These are phyloP conservation scores for Thozetella sp. DNA, from an alignment of 495 filamentous ascomycete species.

Conservation along the genomic window DNA sequence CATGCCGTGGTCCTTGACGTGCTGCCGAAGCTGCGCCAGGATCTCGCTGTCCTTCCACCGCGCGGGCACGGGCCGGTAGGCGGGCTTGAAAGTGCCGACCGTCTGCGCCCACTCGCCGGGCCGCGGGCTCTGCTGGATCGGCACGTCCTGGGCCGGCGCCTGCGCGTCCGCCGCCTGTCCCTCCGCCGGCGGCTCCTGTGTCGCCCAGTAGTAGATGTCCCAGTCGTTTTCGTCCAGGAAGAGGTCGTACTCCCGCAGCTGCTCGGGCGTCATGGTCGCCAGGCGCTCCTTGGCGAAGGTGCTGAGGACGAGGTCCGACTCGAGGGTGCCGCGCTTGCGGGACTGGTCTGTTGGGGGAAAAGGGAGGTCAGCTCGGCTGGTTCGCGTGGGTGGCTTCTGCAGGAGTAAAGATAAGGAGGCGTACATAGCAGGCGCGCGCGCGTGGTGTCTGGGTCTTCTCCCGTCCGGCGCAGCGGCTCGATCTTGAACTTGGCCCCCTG, in stretches of 20 bases:
- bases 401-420: conserved; percentile 32
- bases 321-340: conserved; percentile 93
- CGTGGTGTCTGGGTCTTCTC: conserved; percentile 82
- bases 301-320: conserved; percentile 92
- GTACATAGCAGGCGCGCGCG: conserved; percentile 86
- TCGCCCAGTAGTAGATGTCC: conserved; percentile 99
- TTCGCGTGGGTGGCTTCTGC: neutral
- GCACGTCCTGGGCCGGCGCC: neutral
- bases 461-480: conserved; percentile 79
- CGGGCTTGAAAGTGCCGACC: conserved; percentile 89
- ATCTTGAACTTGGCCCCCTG: conserved; percentile 86
- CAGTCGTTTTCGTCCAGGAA: conserved; percentile 99
- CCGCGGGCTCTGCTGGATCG: conserved; percentile 15
- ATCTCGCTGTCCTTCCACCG: conserved; percentile 86
- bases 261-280: conserved; percentile 65
- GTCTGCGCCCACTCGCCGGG: conserved; percentile 96
- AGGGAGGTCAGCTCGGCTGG: neutral
- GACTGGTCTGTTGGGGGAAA: conserved; percentile 72
- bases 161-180: conserved; percentile 30
- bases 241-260: conserved; percentile 82
- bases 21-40: conserved; percentile 71
- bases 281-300: conserved; percentile 90
- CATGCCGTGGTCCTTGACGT: conserved; percentile 58
- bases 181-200: conserved; percentile 71
- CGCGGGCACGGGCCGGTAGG: conserved; percentile 84